phyloP scores from a whole-genome alignment of 768 basidiomycete genomes.

The Boletus sp. region DNA sequence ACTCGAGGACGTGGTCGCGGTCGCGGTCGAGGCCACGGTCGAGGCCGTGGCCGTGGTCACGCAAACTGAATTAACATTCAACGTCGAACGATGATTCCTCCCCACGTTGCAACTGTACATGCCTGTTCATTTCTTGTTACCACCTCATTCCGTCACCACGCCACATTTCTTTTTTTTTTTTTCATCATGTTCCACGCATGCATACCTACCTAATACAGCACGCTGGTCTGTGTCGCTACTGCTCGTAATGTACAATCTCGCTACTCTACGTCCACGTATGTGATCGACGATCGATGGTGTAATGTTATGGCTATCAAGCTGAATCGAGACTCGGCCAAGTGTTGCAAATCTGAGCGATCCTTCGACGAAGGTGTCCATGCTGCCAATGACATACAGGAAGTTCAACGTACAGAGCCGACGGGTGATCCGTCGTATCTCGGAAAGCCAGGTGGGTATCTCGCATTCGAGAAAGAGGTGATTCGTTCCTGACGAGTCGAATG shows the following conservation, averaged over 20 bases:
- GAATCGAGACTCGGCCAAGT: background rate
- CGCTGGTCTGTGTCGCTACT: conserved; percentile 12
- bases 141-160: conserved; percentile 19
- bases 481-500: background rate
- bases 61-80: conserved; percentile 23
- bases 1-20: conserved; percentile 41
- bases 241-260: conserved; percentile 15
- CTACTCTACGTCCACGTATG: conserved; percentile 1
- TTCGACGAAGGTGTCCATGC: background rate
- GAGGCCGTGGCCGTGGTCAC: conserved; percentile 38
- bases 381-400: background rate
- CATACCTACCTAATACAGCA: conserved; percentile 21
- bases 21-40: conserved; percentile 38
- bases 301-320: too few relatives aligned
- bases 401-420: background rate
- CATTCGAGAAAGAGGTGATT: background rate
- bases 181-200: conserved; percentile 22
- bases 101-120: conserved; percentile 16
- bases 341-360: background rate
- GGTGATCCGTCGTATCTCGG: conserved; percentile 13
- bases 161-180: conserved; percentile 10
- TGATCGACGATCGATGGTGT: conserved; percentile 16
- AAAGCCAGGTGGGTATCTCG: conserved; percentile 11
- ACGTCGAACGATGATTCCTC: conserved; percentile 1
- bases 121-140: conserved; percentile 22